Evolutionary conservation across 441 rosid genomes (phyloP), one percentile per base, ranked within the genome.

Genomic region (Corymbia citriodora): DNA sequence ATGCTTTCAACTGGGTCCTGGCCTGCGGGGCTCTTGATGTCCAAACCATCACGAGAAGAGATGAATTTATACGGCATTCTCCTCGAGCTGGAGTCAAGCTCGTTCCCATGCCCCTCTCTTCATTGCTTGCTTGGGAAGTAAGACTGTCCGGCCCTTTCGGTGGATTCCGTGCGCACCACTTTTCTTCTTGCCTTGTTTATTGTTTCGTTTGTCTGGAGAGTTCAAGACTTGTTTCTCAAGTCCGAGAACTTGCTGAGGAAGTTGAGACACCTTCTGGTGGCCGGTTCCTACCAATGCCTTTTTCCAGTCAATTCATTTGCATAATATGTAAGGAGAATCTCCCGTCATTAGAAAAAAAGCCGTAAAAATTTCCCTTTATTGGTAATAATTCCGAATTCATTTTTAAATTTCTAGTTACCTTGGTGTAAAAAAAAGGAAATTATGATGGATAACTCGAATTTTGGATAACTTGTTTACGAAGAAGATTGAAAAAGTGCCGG

Each of bases 11-110:
- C 50, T 74, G 85, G 83, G 5, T 45, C 10, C 0, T 36, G 7
- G 17, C 53, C 7, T 0, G 29, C 9, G n/a, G 52, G 53, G 0
- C n/a, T 23, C 27, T 13, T 23, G 53, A 79, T 23, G 49, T 45
- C 52, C 85, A 45, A 3, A 23, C 0, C n/a, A 23, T 14, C 4
- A 23, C 3, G 85, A 45, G 85, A 36, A 36, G 85, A 45, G 52
- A 79, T 45, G n/a, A 79, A 79, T 79, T 79, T 79, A 79, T 79
- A 79, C 85, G 23, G 85, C 85, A 7, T 1, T 79, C 18, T 9
- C 52, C 85, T 7, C 23, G 85, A 40, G 52, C 52, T 45, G 52
- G 52, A 45, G 17, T 19, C 85, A 79, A 45, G 3, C 52, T 7
- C 45, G 9, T 40, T 72, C 50, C 12, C 49, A 21, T 72, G 83